Conservation (phyloP, 2,329 filamentous ascomycete genomes). For the Stromatinia cepivora region DNA sequence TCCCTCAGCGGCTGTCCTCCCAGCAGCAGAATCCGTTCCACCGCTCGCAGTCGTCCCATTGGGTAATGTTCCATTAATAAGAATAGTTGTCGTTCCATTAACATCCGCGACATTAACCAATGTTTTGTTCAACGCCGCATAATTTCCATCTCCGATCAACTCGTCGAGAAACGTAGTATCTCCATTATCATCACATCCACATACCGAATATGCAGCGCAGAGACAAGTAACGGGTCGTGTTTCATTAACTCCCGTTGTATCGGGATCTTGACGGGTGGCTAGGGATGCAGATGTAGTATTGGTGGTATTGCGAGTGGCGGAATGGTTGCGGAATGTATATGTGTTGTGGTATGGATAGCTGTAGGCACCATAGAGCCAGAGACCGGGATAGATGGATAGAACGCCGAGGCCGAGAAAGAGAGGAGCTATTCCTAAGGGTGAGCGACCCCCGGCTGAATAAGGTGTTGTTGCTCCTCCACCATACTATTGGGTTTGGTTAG, state of each 20-base stretch:
- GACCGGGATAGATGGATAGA: slow-evolving; percentile 49
- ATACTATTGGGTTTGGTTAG: slow-evolving; percentile 45
- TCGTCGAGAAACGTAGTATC: slow-evolving; percentile 59
- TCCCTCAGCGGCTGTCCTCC: slow-evolving; percentile 24
- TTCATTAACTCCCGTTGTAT: slow-evolving; percentile 49
- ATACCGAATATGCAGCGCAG: slow-evolving; percentile 57
- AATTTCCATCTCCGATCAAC: slow-evolving; percentile 66
- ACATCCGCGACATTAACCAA: slow-evolving; percentile 62
- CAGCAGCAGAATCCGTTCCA: slow-evolving; percentile 44
- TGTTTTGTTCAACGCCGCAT: slow-evolving; percentile 58
- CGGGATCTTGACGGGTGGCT: slow-evolving; percentile 35
- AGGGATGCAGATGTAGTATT: slow-evolving; percentile 45
- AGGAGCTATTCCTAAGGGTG: slow-evolving; percentile 53
- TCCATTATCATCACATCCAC: slow-evolving; percentile 69
- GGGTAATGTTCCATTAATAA: slow-evolving; percentile 74
- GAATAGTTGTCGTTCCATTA: slow-evolving; percentile 63
- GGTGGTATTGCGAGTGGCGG: slow-evolving; percentile 32
- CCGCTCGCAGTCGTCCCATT: slow-evolving; percentile 61
- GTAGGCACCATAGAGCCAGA: slow-evolving; percentile 65
- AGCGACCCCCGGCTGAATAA: slow-evolving; percentile 56
- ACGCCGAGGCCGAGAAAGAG: slow-evolving; percentile 54
- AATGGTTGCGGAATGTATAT: slow-evolving; percentile 54
- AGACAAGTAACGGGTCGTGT: slow-evolving; percentile 61
- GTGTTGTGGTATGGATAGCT: slow-evolving; percentile 58
- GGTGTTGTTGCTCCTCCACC: slow-evolving; percentile 63